Conservation (phyloP, 2,329 filamentous ascomycete genomes). For the Aspergillus terreus region DNA sequence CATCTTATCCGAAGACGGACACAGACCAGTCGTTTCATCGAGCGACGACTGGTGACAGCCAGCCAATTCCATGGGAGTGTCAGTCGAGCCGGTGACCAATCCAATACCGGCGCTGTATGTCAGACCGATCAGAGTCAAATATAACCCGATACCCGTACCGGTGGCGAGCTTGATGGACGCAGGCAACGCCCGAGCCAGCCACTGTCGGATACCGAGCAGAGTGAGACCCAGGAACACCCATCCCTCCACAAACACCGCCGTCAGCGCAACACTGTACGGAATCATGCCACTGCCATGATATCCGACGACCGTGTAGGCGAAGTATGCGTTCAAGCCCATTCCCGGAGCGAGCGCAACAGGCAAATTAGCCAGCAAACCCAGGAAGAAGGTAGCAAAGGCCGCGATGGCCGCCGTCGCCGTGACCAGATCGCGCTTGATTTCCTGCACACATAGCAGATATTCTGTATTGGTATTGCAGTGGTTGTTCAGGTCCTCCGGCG, state of each 20-base stretch:
- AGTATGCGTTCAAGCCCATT: conserved; percentile 85
- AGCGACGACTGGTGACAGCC: conserved; percentile 61
- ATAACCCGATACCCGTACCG: conserved; percentile 80
- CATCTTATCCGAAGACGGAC: conserved; percentile 68
- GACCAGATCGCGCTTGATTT: conserved; percentile 72
- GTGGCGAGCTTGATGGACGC: conserved; percentile 82
- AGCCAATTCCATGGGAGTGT: conserved; percentile 70
- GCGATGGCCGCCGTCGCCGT: conserved; percentile 82
- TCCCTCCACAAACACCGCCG: conserved; percentile 84
- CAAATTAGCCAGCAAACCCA: conserved; percentile 79
- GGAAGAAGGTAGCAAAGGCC: conserved; percentile 73
- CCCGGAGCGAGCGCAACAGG: conserved; percentile 71
- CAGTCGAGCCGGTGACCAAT: conserved; percentile 63
- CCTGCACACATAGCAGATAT: conserved; percentile 46
- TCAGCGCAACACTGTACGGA: conserved; percentile 71
- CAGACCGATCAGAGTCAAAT: conserved; percentile 61
- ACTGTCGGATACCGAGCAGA: conserved; percentile 76
- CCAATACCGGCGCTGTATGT: conserved; percentile 83
- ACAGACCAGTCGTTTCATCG: conserved; percentile 48
- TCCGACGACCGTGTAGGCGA: conserved; percentile 77
- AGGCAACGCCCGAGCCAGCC: conserved; percentile 80
- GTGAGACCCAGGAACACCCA: conserved; percentile 80
- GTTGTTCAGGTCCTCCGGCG: conserved; percentile 39
- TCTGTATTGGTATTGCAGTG: conserved; percentile 47
- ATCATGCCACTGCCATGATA: conserved; percentile 69